phyloP scores from a whole-genome alignment of 2,329 filamentous ascomycete genomes.

The Endocalyx cinctus region DNA sequence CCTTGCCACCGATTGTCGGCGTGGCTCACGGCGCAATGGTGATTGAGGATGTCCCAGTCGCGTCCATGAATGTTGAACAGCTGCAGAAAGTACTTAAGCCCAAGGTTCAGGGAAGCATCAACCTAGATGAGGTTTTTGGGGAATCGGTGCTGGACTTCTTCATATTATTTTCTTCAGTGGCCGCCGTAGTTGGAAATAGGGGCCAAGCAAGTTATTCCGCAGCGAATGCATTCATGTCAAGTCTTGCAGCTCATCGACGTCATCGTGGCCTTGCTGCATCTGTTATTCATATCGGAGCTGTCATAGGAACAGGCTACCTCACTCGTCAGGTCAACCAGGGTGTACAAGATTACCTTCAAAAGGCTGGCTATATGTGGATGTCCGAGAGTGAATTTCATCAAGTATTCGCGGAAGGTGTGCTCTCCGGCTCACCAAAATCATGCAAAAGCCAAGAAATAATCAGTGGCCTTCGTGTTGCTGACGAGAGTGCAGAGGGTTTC shows the following conservation, averaged over 20 bases:
- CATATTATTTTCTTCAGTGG: slow-evolving; percentile 22
- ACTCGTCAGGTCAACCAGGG: no score
- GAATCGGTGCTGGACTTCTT: slow-evolving; percentile 24
- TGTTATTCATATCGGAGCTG: slow-evolving; percentile 23
- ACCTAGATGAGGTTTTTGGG: no score
- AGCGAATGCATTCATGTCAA: slow-evolving; percentile 34
- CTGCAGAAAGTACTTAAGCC: no score
- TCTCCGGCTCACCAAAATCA: slow-evolving; percentile 1
- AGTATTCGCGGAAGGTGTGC: slow-evolving; percentile 4
- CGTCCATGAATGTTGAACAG: no score
- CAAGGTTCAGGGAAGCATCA: no score
- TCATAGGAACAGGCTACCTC: slow-evolving; percentile 3
- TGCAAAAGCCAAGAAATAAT: no score
- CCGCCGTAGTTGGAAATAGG: slow-evolving; percentile 12
- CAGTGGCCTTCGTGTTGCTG: no score
- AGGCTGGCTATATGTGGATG: slow-evolving; percentile 1
- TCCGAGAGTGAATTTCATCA: slow-evolving; percentile 4
- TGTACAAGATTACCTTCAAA: no score
- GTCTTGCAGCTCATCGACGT: slow-evolving; percentile 25
- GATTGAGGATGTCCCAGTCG: no score
- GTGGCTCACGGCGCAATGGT: no score
- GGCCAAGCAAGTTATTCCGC: slow-evolving; percentile 37
- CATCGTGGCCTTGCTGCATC: slow-evolving; percentile 29
- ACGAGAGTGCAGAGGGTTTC: no score
- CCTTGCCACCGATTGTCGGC: no score